phyloP scores from a whole-genome alignment of 805 yeast species.

The Nematodospora valgi region DNA sequence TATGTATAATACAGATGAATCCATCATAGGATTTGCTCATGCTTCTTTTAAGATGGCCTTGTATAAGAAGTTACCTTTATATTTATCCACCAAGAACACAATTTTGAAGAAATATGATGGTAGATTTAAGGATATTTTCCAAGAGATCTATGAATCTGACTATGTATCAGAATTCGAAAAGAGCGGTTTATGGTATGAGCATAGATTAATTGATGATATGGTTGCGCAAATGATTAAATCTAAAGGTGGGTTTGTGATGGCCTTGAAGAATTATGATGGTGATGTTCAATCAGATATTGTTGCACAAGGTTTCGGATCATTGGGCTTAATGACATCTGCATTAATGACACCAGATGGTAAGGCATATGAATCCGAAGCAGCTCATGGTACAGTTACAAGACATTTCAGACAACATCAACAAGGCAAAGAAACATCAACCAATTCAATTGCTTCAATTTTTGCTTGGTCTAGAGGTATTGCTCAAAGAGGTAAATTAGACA shows the following conservation, averaged over 20 bases:
- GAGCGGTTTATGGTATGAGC: constrained; percentile 68
- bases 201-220: constrained; percentile 82
- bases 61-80: constrained; percentile 59
- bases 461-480: constrained; percentile 86
- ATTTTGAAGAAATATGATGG: constrained; percentile 82
- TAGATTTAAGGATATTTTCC: constrained; percentile 76
- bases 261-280: constrained; percentile 82
- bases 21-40: constrained; percentile 74
- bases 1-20: constrained; percentile 81
- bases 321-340: constrained; percentile 82
- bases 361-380: constrained; percentile 83
- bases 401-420: constrained; percentile 79
- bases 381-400: constrained; percentile 86
- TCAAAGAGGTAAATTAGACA: constrained; percentile 76
- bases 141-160: constrained; percentile 55
- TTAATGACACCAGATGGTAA: constrained; percentile 82
- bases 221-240: constrained; percentile 87
- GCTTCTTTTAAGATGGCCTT: constrained; percentile 76
- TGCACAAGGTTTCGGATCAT: constrained; percentile 83
- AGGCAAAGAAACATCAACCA: constrained; percentile 80
- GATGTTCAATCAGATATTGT: constrained; percentile 84
- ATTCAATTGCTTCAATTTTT: constrained; percentile 80
- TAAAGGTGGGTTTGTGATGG: constrained; percentile 77
- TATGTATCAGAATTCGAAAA: constrained; percentile 58
- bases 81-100: constrained; percentile 74